Evolutionary conservation across 2,329 filamentous ascomycete genomes (phyloP), one percentile per base, ranked within the genome.

Genomic region (Myrmaecium sp.): DNA sequence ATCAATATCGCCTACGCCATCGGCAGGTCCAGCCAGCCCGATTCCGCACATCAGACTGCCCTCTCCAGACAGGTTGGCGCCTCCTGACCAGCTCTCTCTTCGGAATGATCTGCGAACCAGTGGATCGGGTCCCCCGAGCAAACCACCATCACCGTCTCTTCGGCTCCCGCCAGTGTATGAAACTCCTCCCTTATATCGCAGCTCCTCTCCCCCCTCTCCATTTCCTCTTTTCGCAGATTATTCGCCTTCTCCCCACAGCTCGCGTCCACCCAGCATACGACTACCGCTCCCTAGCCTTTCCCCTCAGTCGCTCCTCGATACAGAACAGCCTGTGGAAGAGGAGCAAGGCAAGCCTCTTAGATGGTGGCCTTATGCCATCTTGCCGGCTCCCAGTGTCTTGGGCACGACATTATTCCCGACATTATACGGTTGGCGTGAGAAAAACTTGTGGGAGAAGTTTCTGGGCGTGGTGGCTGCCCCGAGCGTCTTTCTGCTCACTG

Each of bases 401-500:
- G 49, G 72, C 10, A 64, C 69, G 10, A 84, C 79, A 0, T 53
- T 98, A 0, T 93, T 95, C 38, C 89, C 89, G 1, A 94, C 86
- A 0, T 54, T 98, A 16, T 74, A 73, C 36, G 73, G 66, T 14
- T 98, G 86, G 82, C 59, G 53, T 22, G 69, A 77, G 15, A 95
- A 94, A 52, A 71, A 61, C n/a, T 51, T 76, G n/a, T 82, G 74
- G 71, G 84, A 86, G 40, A 83, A 79, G 43, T 55, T 83, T 23
- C 57, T 94, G 25, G 86, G 82, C 21, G 41, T 89, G 7, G 64
- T 91, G 19, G 84, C 84, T 5, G 74, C 82, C n/a, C 80, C 84
- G 1, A 91, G 78, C 39, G 82, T 98, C 19, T 80, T 98, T 34
- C 55, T 95, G 2, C 62, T 98, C 4, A 86, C 86, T 1, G 71